These are phyloP conservation scores for Thraustotheca clavata DNA, from an alignment of 352 stramenopile species.

Conservation along the genomic window DNA sequence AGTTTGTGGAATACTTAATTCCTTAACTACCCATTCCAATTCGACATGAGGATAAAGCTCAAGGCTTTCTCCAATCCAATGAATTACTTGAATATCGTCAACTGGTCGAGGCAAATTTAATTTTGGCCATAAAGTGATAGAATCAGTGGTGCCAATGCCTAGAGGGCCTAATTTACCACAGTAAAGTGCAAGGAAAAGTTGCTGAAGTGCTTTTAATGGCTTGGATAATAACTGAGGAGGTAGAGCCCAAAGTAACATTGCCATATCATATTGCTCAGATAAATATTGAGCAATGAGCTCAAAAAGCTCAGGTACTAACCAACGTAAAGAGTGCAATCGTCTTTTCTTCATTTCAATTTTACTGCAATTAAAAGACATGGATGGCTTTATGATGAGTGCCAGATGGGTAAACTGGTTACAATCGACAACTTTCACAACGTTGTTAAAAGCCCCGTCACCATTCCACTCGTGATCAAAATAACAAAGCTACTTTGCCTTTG, in stretches of 20 bases:
- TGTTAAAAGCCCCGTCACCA: background rate
- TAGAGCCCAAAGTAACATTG: background rate
- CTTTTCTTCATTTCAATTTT: background rate
- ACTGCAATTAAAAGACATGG: background rate
- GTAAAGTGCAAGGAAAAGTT: background rate
- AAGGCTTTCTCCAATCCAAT: background rate
- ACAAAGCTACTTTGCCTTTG: background rate
- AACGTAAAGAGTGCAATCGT: background rate
- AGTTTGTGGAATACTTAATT: background rate
- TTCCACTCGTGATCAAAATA: too few relatives aligned
- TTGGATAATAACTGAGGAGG: background rate
- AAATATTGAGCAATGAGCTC: background rate
- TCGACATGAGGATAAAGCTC: background rate
- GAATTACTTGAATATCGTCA: background rate
- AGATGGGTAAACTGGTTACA: too few relatives aligned
- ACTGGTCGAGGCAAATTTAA: background rate
- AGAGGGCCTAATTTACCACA: background rate
- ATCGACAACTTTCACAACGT: background rate
- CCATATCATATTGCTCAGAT: background rate
- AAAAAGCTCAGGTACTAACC: background rate
- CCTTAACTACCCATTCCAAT: background rate
- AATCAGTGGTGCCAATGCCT: too few relatives aligned
- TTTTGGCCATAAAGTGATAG: background rate
- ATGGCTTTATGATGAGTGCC: background rate
- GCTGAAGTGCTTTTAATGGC: background rate